These are phyloP conservation scores for Cryphonectria carpinicola DNA, from an alignment of 2,329 filamentous ascomycete species.

Conservation along the genomic window DNA sequence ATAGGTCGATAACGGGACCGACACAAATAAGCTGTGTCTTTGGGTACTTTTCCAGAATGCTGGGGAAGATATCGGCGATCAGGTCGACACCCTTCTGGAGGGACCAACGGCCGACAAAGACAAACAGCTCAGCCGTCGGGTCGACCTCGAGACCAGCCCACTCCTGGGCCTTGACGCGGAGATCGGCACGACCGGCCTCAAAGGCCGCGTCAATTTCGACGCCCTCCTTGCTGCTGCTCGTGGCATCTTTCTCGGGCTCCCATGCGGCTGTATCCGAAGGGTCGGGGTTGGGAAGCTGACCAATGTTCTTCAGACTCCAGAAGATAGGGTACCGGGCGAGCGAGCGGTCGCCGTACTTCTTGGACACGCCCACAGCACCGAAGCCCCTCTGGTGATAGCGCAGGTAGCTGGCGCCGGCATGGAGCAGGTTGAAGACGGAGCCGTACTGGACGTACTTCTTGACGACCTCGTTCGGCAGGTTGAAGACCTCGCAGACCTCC, in stretches of 20 bases:
- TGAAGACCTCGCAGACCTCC: slow-evolving; percentile 67
- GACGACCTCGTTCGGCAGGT: slow-evolving; percentile 58
- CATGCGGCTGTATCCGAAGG: slow-evolving; percentile 64
- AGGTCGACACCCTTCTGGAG: slow-evolving; percentile 72
- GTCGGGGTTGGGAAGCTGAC: slow-evolving; percentile 67
- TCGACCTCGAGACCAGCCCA: slow-evolving; percentile 69
- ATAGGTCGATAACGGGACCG: slow-evolving; percentile 67
- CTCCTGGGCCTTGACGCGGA: slow-evolving; percentile 66
- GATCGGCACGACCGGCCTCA: slow-evolving; percentile 56
- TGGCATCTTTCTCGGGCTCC: slow-evolving; percentile 52
- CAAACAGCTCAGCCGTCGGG: slow-evolving; percentile 65
- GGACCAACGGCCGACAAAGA: slow-evolving; percentile 73
- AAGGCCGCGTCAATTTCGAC: slow-evolving; percentile 59
- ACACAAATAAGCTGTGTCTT: slow-evolving; percentile 65
- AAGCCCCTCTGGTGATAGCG: slow-evolving; percentile 68
- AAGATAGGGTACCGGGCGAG: slow-evolving; percentile 70
- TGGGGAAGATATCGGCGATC: slow-evolving; percentile 67
- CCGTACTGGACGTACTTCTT: slow-evolving; percentile 67
- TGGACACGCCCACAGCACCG: slow-evolving; percentile 66
- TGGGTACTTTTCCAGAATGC: slow-evolving; percentile 60
- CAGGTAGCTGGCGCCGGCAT: slow-evolving; percentile 65
- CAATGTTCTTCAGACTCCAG: slow-evolving; percentile 67
- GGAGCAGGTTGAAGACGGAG: slow-evolving; percentile 67
- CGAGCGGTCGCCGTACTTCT: slow-evolving; percentile 69
- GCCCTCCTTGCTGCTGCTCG: slow-evolving; percentile 50